Base-by-base conservation (phyloP, 139 green algal species). In the Chlamydomonas sp. region DNA sequence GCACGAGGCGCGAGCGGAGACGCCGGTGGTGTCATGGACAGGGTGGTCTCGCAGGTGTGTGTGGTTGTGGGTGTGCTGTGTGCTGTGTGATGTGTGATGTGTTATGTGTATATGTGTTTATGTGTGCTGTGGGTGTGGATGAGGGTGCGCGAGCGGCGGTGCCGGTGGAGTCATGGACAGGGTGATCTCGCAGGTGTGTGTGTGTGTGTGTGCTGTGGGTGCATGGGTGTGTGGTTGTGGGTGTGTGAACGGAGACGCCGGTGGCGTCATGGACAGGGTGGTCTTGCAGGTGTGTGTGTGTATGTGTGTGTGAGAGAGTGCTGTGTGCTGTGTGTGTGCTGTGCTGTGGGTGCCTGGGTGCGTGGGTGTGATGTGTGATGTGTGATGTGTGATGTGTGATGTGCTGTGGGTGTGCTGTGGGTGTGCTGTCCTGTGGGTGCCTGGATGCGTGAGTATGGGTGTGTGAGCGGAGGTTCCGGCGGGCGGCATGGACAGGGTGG, bases 1-100 rank as follows among this genome's bases (percentile, higher is more conserved):
- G 88, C 92, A 0, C 65, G 93, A 0, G 91, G 91, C 3, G 83
- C 75, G 0, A 79, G 80, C 0, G 82, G 78, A 2, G 90, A 96
- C 79, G 88, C 80, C 2, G 89, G 63, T 58, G 54, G 54, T 10
- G 54, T 64, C 24, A 64, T 64, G 60, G 60, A 68, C 34, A 10
- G 60, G 8, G 60, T 68, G 8, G 34, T 68, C 5, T 28, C 31
- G 31, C 20, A 26, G 43, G 43, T 54, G 43, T 13, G 43, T 54
- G 43, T 54, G 43, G 43, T 13, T 54, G 20, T 26, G 43, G 43
- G 43, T 54, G 13, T 54, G 43, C 16, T 54, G 43, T 13, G 54
- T 63, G 54, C 20, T 63, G 22, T 28, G n/a, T 16, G 54, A 30
- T 28, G 22, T 63, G 54, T 6, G 22, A 35, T 35, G 6, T 16